Conservation (phyloP, 2,329 filamentous ascomycete genomes). For the Cladosporium sp. region DNA sequence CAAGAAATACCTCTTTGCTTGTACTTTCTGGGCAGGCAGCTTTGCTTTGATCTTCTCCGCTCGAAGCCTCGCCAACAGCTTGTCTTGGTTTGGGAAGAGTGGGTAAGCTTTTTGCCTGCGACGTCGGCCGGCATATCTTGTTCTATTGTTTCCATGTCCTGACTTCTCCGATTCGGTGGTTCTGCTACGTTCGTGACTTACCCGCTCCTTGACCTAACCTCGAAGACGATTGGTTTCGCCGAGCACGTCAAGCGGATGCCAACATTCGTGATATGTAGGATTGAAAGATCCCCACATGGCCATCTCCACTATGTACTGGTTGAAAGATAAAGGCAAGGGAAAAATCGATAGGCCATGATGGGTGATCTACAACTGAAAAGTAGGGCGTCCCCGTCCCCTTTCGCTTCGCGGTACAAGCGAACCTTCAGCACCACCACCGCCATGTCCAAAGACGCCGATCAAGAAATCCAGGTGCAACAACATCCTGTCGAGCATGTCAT, state of each 20-base stretch:
- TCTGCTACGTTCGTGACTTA: too few relatives aligned
- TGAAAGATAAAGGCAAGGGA: too few relatives aligned
- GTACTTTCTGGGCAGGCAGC: too few relatives aligned
- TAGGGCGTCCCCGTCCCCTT: neutral
- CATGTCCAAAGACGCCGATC: neutral
- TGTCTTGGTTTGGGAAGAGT: neutral
- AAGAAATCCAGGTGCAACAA: conserved; percentile 6
- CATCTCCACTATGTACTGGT: neutral
- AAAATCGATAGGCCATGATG: too few relatives aligned
- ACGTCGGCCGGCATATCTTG: too few relatives aligned
- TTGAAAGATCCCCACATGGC: neutral
- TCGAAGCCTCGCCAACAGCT: neutral
- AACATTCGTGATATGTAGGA: neutral
- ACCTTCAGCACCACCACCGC: neutral
- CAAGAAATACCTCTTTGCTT: neutral
- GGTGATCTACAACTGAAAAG: too few relatives aligned
- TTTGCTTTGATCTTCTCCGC: too few relatives aligned
- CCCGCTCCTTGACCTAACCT: neutral
- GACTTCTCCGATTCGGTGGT: too few relatives aligned
- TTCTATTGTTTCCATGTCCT: too few relatives aligned
- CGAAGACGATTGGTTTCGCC: neutral
- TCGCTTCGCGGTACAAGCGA: neutral
- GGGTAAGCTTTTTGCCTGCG: too few relatives aligned
- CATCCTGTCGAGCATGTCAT: conserved; percentile 12
- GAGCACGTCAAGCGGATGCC: neutral